Base-by-base conservation (phyloP, 768 basidiomycete genomes). In the Hysterangium stoloniferum region DNA sequence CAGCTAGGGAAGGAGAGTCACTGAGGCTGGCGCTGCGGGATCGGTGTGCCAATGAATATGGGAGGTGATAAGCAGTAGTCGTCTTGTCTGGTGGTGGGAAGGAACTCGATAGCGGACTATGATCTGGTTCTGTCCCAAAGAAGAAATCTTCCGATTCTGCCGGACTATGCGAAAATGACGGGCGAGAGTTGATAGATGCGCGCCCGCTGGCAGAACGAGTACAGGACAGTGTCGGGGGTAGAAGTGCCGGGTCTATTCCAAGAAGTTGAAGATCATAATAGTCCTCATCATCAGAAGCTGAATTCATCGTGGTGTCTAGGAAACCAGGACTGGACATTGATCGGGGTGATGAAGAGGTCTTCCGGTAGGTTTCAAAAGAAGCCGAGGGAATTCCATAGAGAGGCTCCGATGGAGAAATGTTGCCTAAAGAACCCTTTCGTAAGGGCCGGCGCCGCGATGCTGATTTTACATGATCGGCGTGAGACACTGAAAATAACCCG, bases 1-100 rank as follows among this genome's bases (percentile, higher is more conserved):
- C 48, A n/a, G 36, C n/a, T 36, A 48, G 7, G 13, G 49, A 51
- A 17, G 49, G 49, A n/a, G 49, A 33, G 31, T 51, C 49, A 19
- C 49, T 51, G 11, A 51, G 22, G 27, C 49, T 51, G 22, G 49
- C 40, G 24, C 49, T 51, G 25, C 49, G 49, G 24, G 49, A 42
- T 9, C 49, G 49, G 25, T 41, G 36, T 42, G 24, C 41, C 13
- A 35, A 19, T 31, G 49, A 35, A 32, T 51, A 43, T 4, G 49
- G 49, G 43, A 51, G 49, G 20, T 43, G 49, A 17, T 27, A 51
- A 2, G 44, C 25, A 20, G 25, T 27, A 3, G 29, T 27, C 28
- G 28, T 17, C 19, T 33, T 41, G 6, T 51, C 49, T 40, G 49
- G 37, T 4, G 49, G 37, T 7, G 40, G 20, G 25, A 51, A 51